Evolutionary conservation across 805 yeast species (phyloP).

Genomic region (Schizosaccharomyces octosporus): DNA sequence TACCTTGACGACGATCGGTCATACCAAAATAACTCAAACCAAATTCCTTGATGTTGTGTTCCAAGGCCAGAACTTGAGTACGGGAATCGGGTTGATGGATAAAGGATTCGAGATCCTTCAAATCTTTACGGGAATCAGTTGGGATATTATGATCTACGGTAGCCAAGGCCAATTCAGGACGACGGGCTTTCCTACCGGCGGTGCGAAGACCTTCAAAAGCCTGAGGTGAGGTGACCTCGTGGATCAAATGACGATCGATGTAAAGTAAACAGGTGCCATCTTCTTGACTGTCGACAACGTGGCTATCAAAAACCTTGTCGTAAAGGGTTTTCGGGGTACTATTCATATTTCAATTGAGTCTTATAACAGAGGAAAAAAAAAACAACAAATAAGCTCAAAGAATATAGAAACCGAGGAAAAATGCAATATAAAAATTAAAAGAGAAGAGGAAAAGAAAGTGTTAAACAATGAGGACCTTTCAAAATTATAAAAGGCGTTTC

Average conservation of each 20-base stretch:
- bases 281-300: slow-evolving; percentile 71
- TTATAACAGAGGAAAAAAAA: background rate
- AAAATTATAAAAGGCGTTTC: too few species aligned
- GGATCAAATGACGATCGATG: slow-evolving; percentile 91
- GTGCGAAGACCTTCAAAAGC: slow-evolving; percentile 86
- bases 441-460: too few species aligned
- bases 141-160: slow-evolving; percentile 53
- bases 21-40: slow-evolving; percentile 83
- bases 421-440: background rate
- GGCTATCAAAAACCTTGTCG: slow-evolving; percentile 91
- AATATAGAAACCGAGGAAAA: background rate
- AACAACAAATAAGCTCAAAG: background rate
- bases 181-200: slow-evolving; percentile 73
- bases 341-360: background rate
- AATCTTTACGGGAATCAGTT: slow-evolving; percentile 59
- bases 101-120: slow-evolving; percentile 50
- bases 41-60: slow-evolving; percentile 74
- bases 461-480: too few species aligned
- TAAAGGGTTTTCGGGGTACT: slow-evolving; percentile 32
- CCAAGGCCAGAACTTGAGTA: slow-evolving; percentile 75
- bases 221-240: slow-evolving; percentile 97
- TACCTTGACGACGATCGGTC: slow-evolving; percentile 88
- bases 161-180: slow-evolving; percentile 21
- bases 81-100: slow-evolving; percentile 80
- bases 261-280: slow-evolving; percentile 67